Percentiles rank a stretch among this genome's conserved stretches.
These are phyloP conservation scores for Melaleuca alternifolia DNA, from an alignment of 345 rosid genomes.

Conservation along the genomic window DNA sequence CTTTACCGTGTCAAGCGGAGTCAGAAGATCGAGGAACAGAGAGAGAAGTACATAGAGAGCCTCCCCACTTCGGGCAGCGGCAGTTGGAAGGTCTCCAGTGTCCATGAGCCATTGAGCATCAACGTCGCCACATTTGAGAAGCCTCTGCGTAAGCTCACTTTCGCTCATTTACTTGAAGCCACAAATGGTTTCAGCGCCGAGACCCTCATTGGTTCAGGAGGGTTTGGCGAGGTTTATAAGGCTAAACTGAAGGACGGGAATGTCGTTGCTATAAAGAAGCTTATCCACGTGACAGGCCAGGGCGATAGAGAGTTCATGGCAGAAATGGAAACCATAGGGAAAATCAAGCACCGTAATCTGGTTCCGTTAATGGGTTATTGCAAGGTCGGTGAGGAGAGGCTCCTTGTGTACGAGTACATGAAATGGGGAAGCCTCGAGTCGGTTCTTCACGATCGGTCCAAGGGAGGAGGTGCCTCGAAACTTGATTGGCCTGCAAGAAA, in stretches of 20 bases:
- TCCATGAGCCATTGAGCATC: slow-evolving; percentile 90
- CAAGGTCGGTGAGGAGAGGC: slow-evolving; percentile 93
- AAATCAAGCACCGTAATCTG: slow-evolving; percentile 90
- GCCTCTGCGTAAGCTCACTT: slow-evolving; percentile 81
- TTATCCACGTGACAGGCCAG: slow-evolving; percentile 77
- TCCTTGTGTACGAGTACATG: slow-evolving; percentile 97
- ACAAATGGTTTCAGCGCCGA: slow-evolving; percentile 92
- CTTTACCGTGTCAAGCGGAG: slow-evolving; percentile 47
- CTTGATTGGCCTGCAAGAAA: slow-evolving; percentile 79
- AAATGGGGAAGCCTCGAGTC: slow-evolving; percentile 94
- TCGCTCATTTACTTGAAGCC: slow-evolving; percentile 86
- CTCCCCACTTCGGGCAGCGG: slow-evolving; percentile 80
- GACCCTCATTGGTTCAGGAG: slow-evolving; percentile 85
- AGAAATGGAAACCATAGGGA: slow-evolving; percentile 97
- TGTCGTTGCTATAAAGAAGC: slow-evolving; percentile 84
- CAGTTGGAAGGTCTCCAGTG: slow-evolving; percentile 91
- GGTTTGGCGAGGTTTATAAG: slow-evolving; percentile 97
- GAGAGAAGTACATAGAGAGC: slow-evolving; percentile 78
- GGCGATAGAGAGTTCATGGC: slow-evolving; percentile 99
- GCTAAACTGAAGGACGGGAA: slow-evolving; percentile 72
- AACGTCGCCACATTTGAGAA: slow-evolving; percentile 96
- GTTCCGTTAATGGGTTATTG: slow-evolving; percentile 91
- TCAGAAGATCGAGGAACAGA: slow-evolving; percentile 47
- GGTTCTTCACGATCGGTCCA: slow-evolving; percentile 64
- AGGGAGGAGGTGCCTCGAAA: slow-evolving; percentile 33